A percentile compares a stretch with the other conserved stretches of the same genome.
These are phyloP conservation scores for Aureobasidium sp. DNA, from an alignment of 2,329 filamentous ascomycete genomes.

Conservation along the genomic window DNA sequence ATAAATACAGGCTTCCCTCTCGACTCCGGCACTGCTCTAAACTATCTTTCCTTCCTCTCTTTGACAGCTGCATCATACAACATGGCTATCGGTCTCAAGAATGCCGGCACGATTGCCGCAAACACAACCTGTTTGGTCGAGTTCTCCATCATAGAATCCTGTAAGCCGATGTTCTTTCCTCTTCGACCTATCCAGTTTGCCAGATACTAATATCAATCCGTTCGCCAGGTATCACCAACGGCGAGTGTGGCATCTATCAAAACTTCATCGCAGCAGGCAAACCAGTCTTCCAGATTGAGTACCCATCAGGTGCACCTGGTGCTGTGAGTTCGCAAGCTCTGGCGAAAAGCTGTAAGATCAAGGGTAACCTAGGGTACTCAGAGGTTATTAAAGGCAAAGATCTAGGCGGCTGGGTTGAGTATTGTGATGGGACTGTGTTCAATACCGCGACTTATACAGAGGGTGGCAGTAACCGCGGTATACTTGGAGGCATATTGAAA, in stretches of 20 bases:
- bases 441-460: not conserved
- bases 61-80: conserved; percentile 43
- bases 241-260: conserved; percentile 50
- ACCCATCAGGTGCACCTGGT: conserved; percentile 44
- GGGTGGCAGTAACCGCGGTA: not conserved
- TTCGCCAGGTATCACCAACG: conserved; percentile 40
- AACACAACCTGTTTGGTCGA: conserved; percentile 45
- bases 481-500: not conserved
- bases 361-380: conserved; percentile 30
- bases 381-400: conserved; percentile 54
- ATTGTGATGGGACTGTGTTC: conserved; percentile 11
- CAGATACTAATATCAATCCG: not conserved
- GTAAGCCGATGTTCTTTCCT: conserved; percentile 21
- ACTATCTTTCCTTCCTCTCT: conserved; percentile 54
- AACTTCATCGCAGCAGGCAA: conserved; percentile 52
- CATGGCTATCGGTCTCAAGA: conserved; percentile 60
- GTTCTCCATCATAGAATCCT: conserved; percentile 65
- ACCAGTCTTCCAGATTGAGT: conserved; percentile 67
- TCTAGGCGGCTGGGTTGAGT: conserved; percentile 50
- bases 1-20: conserved; percentile 56
- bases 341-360: conserved; percentile 35
- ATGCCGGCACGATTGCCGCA: conserved; percentile 52
- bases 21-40: conserved; percentile 46
- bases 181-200: no score
- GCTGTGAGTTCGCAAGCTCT: conserved; percentile 23